Evolutionary conservation across 2,329 filamentous ascomycete species (phyloP).

Genomic region (Nemania serpens): DNA sequence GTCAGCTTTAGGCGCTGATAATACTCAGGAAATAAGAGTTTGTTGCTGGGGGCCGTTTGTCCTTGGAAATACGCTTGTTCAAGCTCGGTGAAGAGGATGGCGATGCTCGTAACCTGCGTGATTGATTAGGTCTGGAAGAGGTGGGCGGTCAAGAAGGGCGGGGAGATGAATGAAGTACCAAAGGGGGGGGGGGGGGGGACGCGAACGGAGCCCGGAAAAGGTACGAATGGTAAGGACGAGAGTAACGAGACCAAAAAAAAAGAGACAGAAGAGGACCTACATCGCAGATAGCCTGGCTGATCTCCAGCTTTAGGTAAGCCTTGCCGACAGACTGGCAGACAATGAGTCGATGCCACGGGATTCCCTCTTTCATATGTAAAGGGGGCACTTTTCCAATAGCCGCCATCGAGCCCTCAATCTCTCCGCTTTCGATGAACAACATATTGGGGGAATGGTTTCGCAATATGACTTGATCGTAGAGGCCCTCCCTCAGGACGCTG

Average conservation of each 20-base stretch:
- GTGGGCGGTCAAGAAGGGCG: neutral
- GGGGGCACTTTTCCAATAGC: constrained; percentile 50
- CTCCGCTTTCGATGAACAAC: constrained; percentile 56
- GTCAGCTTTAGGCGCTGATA: constrained; percentile 44
- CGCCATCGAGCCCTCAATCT: constrained; percentile 45
- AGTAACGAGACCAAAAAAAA: neutral
- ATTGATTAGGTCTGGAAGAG: constrained; percentile 3
- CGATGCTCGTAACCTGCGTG: constrained; percentile 46
- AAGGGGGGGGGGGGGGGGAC: neutral
- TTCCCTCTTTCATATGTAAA: constrained; percentile 44
- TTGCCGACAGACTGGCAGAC: constrained; percentile 52
- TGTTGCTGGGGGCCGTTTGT: constrained; percentile 40
- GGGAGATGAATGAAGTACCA: neutral
- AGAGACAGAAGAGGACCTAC: constrained; percentile 28
- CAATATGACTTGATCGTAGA: constrained; percentile 57
- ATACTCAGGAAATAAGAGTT: constrained; percentile 47
- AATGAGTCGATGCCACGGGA: constrained; percentile 55
- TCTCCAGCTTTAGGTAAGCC: constrained; percentile 55
- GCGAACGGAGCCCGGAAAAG: too few species aligned
- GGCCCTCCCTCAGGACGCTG: constrained; percentile 52
- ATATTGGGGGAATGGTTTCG: constrained; percentile 54
- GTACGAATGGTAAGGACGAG: neutral
- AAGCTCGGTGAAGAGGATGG: constrained; percentile 53
- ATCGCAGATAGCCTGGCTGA: constrained; percentile 57
- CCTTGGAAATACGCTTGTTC: constrained; percentile 50